Evolutionary conservation across 1,139 yeast genomes (phyloP), one percentile per base, ranked within the genome.

Genomic region (Arxiozyma telluris): DNA sequence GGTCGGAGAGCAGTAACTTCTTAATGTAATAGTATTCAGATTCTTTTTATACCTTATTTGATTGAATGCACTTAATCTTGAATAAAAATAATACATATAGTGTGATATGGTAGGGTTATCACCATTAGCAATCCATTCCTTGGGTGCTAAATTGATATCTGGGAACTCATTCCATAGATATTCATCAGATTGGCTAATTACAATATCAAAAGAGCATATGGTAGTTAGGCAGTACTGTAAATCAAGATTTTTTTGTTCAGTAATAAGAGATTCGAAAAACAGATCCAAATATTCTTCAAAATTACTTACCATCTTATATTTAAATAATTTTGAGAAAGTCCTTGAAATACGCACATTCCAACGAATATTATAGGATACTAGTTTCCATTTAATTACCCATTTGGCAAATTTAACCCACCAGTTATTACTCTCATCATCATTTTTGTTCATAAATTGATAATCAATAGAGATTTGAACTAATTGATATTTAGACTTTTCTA

Each of bases 71-170:
- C 62, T 52, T 50, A 61, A 49, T 42, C 54, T 49, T 20, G 58
- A 53, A 48, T 55, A 63, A 20, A 64, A 55, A 46, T 64, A 62
- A 47, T 64, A 66, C 66, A 64, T 61, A 57, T 66, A 66, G 41
- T 65, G 64, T 3, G 67, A 61, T 21, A 66, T 57, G 1, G 70
- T 64, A 1, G 70, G 70, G 50, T 66, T 66, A 46, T 66, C 70
- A 30, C 67, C 65, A 17, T 57, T 53, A 0, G 64, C 61, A 5
- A 39, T 44, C 70, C 70, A 66, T 7, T 61, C 53, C 2, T 43
- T 44, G 12, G 70, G 69, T 22, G 47, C 27, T 11, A 57, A 50
- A 20, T 56, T 44, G 7, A 58, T 54, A 23, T 54, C 53, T 3
- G 65, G 55, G 51, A 66, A 66, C 3, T 55, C 59, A 21, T 56